A percentile compares a stretch with the other conserved stretches of the same genome.
phyloP scores from a whole-genome alignment of 306 rosid species.

The Lathyrus oleraceus region DNA sequence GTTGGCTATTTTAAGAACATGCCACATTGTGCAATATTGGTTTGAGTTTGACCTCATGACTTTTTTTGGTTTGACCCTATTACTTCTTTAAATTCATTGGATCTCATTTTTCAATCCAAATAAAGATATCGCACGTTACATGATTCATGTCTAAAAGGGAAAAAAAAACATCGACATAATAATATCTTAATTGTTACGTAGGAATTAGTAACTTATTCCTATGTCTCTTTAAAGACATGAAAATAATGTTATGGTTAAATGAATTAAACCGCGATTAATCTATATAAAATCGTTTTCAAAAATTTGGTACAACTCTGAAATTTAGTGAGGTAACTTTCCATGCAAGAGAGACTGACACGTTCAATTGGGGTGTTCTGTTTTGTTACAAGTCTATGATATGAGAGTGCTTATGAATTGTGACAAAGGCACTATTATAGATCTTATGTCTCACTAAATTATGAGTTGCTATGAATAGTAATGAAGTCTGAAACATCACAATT shows the following conservation, averaged over 20 bases:
- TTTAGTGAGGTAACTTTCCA: neutral
- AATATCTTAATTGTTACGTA: neutral
- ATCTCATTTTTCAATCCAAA: conserved; percentile 7
- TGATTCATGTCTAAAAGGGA: neutral
- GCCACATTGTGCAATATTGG: conserved; percentile 27
- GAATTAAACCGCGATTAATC: no score
- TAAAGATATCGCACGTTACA: neutral
- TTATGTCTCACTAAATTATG: neutral
- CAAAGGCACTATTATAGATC: neutral
- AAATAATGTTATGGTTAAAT: no score
- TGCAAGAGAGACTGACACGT: conserved; percentile 15
- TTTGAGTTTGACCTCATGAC: conserved; percentile 21
- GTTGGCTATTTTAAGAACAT: conserved; percentile 56
- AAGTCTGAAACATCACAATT: conserved; percentile 20
- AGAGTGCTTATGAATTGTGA: neutral
- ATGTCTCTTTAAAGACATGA: no score
- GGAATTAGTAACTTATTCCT: neutral
- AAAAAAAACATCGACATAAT: neutral
- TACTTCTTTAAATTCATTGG: conserved; percentile 5
- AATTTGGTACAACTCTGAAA: no score
- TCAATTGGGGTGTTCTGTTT: neutral
- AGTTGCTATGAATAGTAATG: conserved; percentile 1
- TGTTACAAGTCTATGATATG: neutral
- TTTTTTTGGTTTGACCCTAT: conserved; percentile 29
- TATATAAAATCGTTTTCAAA: no score